phyloP scores from a whole-genome alignment of 2,329 filamentous ascomycete species.

The Aureobasidium melanogenum region DNA sequence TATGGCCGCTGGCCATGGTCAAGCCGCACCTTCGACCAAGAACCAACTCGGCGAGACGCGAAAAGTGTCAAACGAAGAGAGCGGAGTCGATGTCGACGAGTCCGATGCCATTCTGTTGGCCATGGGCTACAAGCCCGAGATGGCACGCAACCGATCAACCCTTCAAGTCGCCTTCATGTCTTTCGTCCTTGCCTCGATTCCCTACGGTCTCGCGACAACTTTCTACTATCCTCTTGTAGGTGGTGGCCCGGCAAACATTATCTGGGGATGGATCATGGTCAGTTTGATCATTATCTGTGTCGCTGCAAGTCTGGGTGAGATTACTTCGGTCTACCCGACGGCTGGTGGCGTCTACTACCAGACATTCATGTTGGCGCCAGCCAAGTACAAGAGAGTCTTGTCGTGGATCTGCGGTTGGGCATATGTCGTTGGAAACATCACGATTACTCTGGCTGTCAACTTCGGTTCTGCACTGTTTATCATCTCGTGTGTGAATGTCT shows the following conservation, averaged over 20 bases:
- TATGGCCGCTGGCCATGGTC: conserved; percentile 1
- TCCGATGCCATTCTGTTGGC: conserved; percentile 56
- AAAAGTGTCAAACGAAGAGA: conserved; percentile 1
- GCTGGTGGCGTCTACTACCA: conserved; percentile 67
- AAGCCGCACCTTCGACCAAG: neutral
- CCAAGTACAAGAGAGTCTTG: conserved; percentile 51
- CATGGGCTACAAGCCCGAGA: conserved; percentile 58
- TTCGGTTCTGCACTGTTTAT: conserved; percentile 57
- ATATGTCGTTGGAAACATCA: conserved; percentile 71
- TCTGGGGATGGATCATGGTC: conserved; percentile 64
- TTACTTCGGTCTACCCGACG: conserved; percentile 58
- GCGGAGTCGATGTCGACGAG: conserved; percentile 22
- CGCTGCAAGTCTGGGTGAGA: conserved; percentile 61
- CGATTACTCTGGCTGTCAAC: conserved; percentile 74
- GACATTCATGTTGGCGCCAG: conserved; percentile 62
- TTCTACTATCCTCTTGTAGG: conserved; percentile 57
- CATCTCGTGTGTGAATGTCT: conserved; percentile 48
- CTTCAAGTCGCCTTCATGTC: conserved; percentile 67
- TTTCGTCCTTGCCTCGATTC: conserved; percentile 66
- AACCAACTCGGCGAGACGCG: neutral
- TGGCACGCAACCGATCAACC: conserved; percentile 56
- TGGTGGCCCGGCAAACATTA: conserved; percentile 59
- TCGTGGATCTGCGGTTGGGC: conserved; percentile 69
- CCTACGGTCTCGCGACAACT: conserved; percentile 64
- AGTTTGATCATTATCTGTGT: conserved; percentile 64